Conservation (phyloP, 2,329 filamentous ascomycete genomes). For the Emmonsia crescens region DNA sequence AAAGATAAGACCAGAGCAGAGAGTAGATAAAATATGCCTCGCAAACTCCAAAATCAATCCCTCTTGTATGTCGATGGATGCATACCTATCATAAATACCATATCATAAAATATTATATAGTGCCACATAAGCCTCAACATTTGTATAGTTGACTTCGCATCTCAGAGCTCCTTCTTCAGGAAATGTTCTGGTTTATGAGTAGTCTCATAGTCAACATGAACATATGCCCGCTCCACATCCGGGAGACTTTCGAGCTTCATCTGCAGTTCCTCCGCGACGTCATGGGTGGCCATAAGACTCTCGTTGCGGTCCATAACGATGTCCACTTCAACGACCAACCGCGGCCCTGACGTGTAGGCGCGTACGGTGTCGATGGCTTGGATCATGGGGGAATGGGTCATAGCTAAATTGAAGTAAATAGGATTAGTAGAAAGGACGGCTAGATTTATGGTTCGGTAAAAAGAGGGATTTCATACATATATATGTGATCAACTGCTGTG, state of each 20-base stretch:
- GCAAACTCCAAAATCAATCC: not conserved
- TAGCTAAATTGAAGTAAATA: slow-evolving; percentile 32
- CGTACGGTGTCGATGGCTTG: slow-evolving; percentile 87
- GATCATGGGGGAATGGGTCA: slow-evolving; percentile 78
- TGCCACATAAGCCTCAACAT: not conserved
- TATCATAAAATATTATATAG: not conserved
- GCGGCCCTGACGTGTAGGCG: slow-evolving; percentile 79
- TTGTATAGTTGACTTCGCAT: not conserved
- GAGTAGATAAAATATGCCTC: not conserved
- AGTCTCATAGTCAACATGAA: slow-evolving; percentile 96
- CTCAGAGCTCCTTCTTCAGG: slow-evolving; percentile 52
- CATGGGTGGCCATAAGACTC: slow-evolving; percentile 69
- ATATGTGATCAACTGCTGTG: slow-evolving; percentile 90
- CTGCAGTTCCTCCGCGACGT: slow-evolving; percentile 88
- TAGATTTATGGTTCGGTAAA: not conserved
- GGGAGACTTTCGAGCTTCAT: slow-evolving; percentile 87
- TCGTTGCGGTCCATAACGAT: slow-evolving; percentile 78
- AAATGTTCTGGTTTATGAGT: slow-evolving; percentile 85
- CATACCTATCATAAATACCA: not conserved
- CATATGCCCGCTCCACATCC: slow-evolving; percentile 85
- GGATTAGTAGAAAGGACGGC: not conserved
- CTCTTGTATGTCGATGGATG: not conserved
- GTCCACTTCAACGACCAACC: slow-evolving; percentile 90
- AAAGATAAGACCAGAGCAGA: not conserved
- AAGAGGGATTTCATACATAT: slow-evolving; percentile 46